Evolutionary conservation across 805 yeast species (phyloP).

Genomic region (Candida parachauliodes): DNA sequence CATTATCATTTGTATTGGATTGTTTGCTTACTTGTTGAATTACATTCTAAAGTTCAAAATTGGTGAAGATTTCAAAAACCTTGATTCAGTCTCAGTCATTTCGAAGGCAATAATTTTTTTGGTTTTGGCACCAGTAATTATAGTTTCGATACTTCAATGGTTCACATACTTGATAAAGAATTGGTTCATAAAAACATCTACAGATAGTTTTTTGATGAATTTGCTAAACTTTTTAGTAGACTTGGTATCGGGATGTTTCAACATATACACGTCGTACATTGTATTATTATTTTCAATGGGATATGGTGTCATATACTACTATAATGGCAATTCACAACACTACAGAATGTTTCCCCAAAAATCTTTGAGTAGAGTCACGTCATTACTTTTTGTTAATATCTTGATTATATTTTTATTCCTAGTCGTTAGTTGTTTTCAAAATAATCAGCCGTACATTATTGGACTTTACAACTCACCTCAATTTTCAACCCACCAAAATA

Average conservation of each 20-base stretch:
- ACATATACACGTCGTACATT: constrained; percentile 11
- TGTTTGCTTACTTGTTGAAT: constrained; percentile 20
- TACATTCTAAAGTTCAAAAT: constrained; percentile 22
- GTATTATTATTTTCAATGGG: constrained; percentile 31
- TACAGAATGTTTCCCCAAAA: constrained; percentile 21
- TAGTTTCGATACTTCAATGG: constrained; percentile 3
- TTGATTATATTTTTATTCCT: neutral
- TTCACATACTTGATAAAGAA: constrained; percentile 12
- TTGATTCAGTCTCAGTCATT: constrained; percentile 25
- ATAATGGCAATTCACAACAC: constrained; percentile 18
- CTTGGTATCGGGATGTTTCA: constrained; percentile 6
- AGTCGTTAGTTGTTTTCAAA: neutral
- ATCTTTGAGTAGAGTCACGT: neutral
- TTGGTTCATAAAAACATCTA: constrained; percentile 9
- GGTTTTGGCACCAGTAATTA: constrained; percentile 19
- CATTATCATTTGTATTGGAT: constrained; percentile 13
- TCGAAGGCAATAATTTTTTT: constrained; percentile 26
- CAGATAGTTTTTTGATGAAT: neutral
- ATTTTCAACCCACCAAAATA: constrained; percentile 1
- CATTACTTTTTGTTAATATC: constrained; percentile 5
- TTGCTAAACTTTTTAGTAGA: neutral
- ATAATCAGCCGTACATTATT: neutral
- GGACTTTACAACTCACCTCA: neutral
- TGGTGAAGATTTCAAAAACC: constrained; percentile 23
- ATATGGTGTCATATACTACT: constrained; percentile 30